Conservation (phyloP, 176 grass and related monocot species). For the Luzula sylvatica region DNA sequence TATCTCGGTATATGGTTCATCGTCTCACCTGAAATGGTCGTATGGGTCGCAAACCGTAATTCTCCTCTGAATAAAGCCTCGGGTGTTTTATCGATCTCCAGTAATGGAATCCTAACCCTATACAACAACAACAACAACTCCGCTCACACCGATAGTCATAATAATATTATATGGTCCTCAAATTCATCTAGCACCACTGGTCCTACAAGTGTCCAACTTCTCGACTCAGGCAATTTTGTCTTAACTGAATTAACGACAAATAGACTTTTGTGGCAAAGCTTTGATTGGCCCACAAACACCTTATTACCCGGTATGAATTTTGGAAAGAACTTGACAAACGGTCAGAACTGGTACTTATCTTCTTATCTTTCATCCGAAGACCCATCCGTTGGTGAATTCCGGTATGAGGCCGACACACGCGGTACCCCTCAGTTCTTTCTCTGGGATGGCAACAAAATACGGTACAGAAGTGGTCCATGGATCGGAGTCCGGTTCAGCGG, state of each 20-base stretch:
- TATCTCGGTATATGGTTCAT: slow-evolving; percentile 38
- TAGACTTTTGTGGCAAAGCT: slow-evolving; percentile 14
- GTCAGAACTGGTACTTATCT: slow-evolving; percentile 11
- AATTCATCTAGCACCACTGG: slow-evolving; percentile 4
- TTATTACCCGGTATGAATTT: slow-evolving; percentile 21
- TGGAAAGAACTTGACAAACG: slow-evolving; percentile 21
- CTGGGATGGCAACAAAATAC: neutral
- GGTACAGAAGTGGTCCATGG: slow-evolving; percentile 27
- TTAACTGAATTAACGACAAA: slow-evolving; percentile 5
- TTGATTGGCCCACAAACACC: slow-evolving; percentile 18
- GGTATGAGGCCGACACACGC: slow-evolving; percentile 4
- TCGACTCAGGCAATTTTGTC: slow-evolving; percentile 14
- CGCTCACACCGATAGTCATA: neutral
- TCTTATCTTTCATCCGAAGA: slow-evolving; percentile 36
- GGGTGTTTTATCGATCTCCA: slow-evolving; percentile 5
- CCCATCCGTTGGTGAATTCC: slow-evolving; percentile 23
- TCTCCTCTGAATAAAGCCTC: slow-evolving; percentile 4
- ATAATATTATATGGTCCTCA: slow-evolving; percentile 3
- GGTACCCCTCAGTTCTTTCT: slow-evolving; percentile 12
- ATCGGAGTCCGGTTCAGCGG: slow-evolving; percentile 45
- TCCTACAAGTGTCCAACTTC: neutral
- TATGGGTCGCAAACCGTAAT: slow-evolving; percentile 45
- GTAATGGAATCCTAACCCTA: slow-evolving; percentile 9
- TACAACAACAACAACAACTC: neutral
- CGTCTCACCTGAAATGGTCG: slow-evolving; percentile 4